phyloP scores from a whole-genome alignment of 768 basidiomycete genomes.

The Hericium coralloides region DNA sequence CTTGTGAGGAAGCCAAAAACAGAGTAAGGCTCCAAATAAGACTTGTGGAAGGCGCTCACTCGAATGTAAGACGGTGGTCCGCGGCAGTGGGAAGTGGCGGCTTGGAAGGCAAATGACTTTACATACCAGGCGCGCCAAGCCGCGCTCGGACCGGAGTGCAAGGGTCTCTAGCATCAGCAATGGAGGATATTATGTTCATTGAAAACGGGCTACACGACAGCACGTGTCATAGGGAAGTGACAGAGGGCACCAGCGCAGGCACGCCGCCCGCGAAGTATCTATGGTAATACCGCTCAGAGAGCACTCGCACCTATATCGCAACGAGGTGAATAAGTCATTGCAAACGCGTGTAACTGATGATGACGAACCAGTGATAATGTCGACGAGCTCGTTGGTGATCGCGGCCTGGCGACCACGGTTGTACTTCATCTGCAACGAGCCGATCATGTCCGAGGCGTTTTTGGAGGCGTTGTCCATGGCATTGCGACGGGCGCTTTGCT shows the following conservation, averaged over 20 bases:
- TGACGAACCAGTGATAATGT: conserved; percentile 78
- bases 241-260: background rate
- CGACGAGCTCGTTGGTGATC: conserved; percentile 92
- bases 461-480: conserved; percentile 99
- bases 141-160: too few species aligned
- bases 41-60: too few species aligned
- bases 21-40: too few species aligned
- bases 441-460: conserved; percentile 95
- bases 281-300: conserved; percentile 23
- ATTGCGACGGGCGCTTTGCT: conserved; percentile 88
- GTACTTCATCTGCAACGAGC: conserved; percentile 82
- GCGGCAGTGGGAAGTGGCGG: too few species aligned
- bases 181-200: background rate
- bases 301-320: conserved; percentile 36
- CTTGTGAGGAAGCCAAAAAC: too few species aligned
- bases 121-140: too few species aligned
- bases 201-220: background rate
- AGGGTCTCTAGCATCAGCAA: too few species aligned
- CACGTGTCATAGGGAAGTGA: background rate
- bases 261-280: background rate
- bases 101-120: too few species aligned
- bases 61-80: too few species aligned
- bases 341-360: background rate
- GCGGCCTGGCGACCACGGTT: conserved; percentile 98
- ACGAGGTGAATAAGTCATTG: background rate